Conservation (phyloP, 805 yeast genomes). For the Candida orba region DNA sequence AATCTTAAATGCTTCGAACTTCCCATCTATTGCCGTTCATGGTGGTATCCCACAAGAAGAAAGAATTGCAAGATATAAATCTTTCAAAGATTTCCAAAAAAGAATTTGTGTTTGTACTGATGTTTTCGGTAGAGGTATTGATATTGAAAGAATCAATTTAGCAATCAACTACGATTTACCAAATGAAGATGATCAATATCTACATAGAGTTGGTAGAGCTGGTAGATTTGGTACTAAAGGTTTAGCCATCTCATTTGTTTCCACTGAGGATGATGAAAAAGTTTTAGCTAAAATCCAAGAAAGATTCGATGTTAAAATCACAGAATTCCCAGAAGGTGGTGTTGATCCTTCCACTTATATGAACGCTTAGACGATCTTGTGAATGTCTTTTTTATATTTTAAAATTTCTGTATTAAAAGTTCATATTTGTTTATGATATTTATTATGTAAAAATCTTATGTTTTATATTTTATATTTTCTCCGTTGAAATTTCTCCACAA, state of each 20-base stretch:
- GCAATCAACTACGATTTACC: conserved; percentile 98
- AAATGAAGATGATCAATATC: conserved; percentile 92
- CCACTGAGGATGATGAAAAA: conserved; percentile 81
- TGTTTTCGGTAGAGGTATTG: conserved; percentile 99
- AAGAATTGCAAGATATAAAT: conserved; percentile 93
- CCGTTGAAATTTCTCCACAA: too few species aligned
- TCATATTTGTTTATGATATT: too few species aligned
- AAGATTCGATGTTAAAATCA: conserved; percentile 91
- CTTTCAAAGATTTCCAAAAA: conserved; percentile 95
- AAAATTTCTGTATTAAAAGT: too few species aligned
- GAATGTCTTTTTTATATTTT: too few species aligned
- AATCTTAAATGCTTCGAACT: conserved; percentile 82
- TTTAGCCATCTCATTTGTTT: conserved; percentile 85
- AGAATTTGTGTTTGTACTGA: conserved; percentile 98
- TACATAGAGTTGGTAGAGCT: conserved; percentile 99
- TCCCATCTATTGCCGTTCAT: conserved; percentile 97
- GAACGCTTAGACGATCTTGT: conserved; percentile 56
- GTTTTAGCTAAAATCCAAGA: conserved; percentile 90
- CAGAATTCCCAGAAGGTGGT: conserved; percentile 96
- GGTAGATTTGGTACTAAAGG: conserved; percentile 99
- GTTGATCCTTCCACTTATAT: conserved; percentile 96
- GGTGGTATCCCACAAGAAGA: conserved; percentile 95
- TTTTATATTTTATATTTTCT: too few species aligned
- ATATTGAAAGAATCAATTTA: conserved; percentile 95
- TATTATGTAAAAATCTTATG: too few species aligned